A percentile compares a stretch with the other conserved stretches of the same genome.
Evolutionary conservation across 768 basidiomycete genomes (phyloP).

Genomic region (Podaxis sp.): DNA sequence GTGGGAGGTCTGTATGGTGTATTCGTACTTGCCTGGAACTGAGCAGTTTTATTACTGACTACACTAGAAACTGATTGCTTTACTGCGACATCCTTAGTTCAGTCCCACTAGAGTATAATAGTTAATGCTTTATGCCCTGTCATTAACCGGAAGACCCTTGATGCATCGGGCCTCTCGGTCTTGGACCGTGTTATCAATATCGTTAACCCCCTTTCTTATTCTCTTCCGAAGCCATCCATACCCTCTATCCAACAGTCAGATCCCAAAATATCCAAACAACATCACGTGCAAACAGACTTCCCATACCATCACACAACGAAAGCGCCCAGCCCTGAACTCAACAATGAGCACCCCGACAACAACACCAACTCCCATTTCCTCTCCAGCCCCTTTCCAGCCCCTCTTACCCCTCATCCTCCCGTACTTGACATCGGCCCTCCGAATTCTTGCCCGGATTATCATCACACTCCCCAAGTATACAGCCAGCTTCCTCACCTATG

Average conservation of each 20-base stretch:
- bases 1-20: too few species aligned
- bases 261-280: not conserved
- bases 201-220: too few species aligned
- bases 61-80: too few species aligned
- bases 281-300: not conserved
- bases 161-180: too few species aligned
- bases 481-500: slow-evolving; percentile 15
- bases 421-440: not conserved
- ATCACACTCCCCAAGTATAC: slow-evolving; percentile 10
- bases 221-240: too few species aligned
- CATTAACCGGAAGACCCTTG: too few species aligned
- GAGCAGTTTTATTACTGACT: too few species aligned
- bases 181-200: too few species aligned
- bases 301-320: not conserved
- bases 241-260: not conserved
- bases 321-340: not conserved
- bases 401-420: slow-evolving; percentile 3
- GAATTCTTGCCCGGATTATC: not conserved
- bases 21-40: too few species aligned
- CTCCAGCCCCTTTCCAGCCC: not conserved
- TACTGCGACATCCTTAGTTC: too few species aligned
- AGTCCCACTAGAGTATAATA: too few species aligned
- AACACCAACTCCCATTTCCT: not conserved
- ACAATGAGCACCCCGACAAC: slow-evolving; percentile 1
- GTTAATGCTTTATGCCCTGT: too few species aligned